phyloP scores from a whole-genome alignment of 176 grass and related monocot species.

The Luzula sylvatica region DNA sequence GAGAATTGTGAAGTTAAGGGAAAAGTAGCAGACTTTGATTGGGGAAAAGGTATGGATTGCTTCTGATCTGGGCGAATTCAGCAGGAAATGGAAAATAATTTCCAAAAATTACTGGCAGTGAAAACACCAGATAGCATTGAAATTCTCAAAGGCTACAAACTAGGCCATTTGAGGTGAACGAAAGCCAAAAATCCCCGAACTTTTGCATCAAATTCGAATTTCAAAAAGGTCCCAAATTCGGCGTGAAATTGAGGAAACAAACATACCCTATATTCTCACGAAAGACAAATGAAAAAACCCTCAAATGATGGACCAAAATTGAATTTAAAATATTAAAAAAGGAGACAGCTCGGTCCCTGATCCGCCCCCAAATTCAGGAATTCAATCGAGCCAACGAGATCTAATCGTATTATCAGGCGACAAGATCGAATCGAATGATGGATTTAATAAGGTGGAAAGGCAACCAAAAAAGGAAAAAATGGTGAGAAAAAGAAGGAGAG shows the following conservation, averaged over 20 bases:
- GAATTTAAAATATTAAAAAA: background rate
- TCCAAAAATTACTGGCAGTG: background rate
- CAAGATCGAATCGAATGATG: background rate
- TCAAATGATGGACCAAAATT: background rate
- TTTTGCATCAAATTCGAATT: conserved; percentile 8
- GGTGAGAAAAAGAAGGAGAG: background rate
- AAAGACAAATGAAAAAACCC: background rate
- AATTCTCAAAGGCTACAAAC: too few relatives aligned
- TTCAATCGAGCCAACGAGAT: background rate
- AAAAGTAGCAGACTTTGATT: too few relatives aligned
- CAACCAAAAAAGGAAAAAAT: background rate
- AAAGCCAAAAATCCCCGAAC: conserved; percentile 2
- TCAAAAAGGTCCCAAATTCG: background rate
- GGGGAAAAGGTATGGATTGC: background rate
- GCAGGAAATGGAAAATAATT: background rate
- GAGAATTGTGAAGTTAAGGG: background rate
- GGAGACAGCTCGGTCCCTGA: conserved; percentile 3
- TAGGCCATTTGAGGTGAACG: background rate
- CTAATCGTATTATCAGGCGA: too few relatives aligned
- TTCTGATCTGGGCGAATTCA: background rate
- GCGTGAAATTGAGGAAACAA: background rate
- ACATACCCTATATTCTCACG: too few relatives aligned
- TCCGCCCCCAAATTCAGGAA: conserved; percentile 11
- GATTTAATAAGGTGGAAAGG: background rate
- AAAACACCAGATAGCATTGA: too few relatives aligned